Evolutionary conservation across 2,329 filamentous ascomycete genomes (phyloP), one percentile per base, ranked within the genome.

Genomic region (Neurospora sp.): DNA sequence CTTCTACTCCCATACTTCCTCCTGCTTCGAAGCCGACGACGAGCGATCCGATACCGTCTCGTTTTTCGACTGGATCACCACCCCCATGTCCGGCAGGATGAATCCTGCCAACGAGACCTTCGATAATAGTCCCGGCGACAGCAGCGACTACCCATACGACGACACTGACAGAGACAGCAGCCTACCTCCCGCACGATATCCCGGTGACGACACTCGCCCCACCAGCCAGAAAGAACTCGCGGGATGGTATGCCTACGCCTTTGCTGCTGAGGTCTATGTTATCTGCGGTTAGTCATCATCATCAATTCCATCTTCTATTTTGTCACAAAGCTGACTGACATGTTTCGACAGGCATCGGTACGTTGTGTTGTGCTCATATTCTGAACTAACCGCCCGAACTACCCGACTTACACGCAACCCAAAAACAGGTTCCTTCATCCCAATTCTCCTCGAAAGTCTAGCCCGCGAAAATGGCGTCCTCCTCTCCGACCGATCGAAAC

Each of bases 231-330:
- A 91, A 80, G 96, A 99, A 85, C 86, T 98, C 71, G 84, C 89
- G 46, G 96, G 95, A 75, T 99, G 96, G 92, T 99, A 98, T 81
- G 91, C 91, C 79, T 98, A 98, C 83, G 92, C 92, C 57, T 98
- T 97, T 85, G 96, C 96, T 33, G 93, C 95, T 23, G 96, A 99
- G 82, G 95, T 96, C 69, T 98, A 97, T 79, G 92, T 96, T 17
- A 92, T 98, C 70, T 98, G 96, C 80, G 95, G 94, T 92, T 80
- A 78, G 89, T 82, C 15, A 11, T 46, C 1, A 4, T 38, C 11
- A 6, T 19, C 57, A 39, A 33, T 11, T 17, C 38, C 23, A 36
- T 69, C 23, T 39, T 37, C 3, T 36, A 6, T 36, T 67, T 66
- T 68, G 43, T 8, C 15, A 46, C 43, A 28, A 43, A 66, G 46